A percentile compares a stretch with the other conserved stretches of the same genome.
Conservation (phyloP, 148 eudicot species). For the Tetragonia tetragonoides region DNA sequence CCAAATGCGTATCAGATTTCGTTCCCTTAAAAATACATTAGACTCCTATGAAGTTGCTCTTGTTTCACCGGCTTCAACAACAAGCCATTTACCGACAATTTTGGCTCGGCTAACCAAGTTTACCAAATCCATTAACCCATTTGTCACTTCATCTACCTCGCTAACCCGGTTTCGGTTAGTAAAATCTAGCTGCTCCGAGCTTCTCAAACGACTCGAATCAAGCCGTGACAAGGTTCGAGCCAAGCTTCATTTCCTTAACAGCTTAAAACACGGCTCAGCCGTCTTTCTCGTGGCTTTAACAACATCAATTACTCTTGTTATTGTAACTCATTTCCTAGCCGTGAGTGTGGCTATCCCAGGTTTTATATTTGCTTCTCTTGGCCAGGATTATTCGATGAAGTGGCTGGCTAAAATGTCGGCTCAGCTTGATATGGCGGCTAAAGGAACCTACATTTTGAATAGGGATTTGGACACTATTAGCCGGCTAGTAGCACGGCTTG, state of each 20-base stretch:
- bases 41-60: conserved; percentile 22
- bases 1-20: conserved; percentile 38
- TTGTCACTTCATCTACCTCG: conserved; percentile 40
- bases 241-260: conserved; percentile 35
- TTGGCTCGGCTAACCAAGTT: conserved; percentile 39
- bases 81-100: conserved; percentile 25
- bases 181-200: conserved; percentile 42
- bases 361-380: conserved; percentile 36
- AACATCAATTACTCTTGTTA: conserved; percentile 41
- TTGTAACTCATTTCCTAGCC: conserved; percentile 53
- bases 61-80: conserved; percentile 1
- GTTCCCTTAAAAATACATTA: conserved; percentile 38
- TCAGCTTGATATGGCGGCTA: conserved; percentile 74
- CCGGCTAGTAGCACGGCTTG: conserved; percentile 66
- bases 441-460: conserved; percentile 75
- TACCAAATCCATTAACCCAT: conserved; percentile 51
- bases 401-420: conserved; percentile 38
- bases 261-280: conserved; percentile 51
- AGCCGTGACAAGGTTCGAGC: conserved; percentile 50
- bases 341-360: conserved; percentile 56
- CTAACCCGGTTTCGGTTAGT: conserved; percentile 40
- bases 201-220: conserved; percentile 68
- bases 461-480: conserved; percentile 85
- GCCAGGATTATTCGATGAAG: conserved; percentile 32
- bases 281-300: conserved; percentile 49